Conservation (phyloP, 352 stramenopile genomes). For the Pythium dissotocum region DNA sequence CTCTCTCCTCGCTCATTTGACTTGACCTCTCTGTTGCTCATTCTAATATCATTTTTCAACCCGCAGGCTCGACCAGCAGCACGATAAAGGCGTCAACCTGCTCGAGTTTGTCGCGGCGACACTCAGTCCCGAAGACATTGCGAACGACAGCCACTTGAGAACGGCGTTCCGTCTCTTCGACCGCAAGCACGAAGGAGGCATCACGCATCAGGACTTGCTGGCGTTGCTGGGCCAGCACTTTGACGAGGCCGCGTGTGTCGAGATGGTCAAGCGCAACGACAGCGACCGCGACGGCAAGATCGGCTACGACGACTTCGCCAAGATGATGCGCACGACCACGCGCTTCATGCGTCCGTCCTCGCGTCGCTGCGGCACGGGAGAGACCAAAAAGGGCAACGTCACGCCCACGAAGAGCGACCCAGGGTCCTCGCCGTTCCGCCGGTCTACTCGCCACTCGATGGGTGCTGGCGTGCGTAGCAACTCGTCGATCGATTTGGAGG, state of each 20-base stretch:
- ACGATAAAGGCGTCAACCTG: constrained; percentile 73
- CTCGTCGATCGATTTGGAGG: constrained; percentile 30
- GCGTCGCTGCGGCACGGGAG: constrained; percentile 3
- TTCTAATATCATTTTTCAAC: neutral
- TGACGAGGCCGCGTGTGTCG: constrained; percentile 45
- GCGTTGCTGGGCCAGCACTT: constrained; percentile 66
- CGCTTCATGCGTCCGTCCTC: constrained; percentile 17
- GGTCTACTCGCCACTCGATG: constrained; percentile 21
- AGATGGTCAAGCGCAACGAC: constrained; percentile 69
- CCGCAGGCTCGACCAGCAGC: constrained; percentile 66
- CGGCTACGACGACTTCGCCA: constrained; percentile 69
- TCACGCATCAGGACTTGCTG: constrained; percentile 57
- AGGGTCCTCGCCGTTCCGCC: constrained; percentile 20
- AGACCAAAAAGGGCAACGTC: constrained; percentile 8
- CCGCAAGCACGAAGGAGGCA: constrained; percentile 55
- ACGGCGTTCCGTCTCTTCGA: constrained; percentile 67
- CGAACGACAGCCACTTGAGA: constrained; percentile 53
- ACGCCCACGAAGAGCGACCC: constrained; percentile 23
- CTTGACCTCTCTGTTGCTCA: neutral
- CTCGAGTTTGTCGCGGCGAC: constrained; percentile 81
- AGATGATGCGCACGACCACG: constrained; percentile 54
- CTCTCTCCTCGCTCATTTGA: too few species aligned
- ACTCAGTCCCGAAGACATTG: constrained; percentile 56
- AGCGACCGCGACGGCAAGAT: constrained; percentile 68
- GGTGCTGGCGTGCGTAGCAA: constrained; percentile 16